Evolutionary conservation across 2,329 filamentous ascomycete genomes (phyloP).

Genomic region (Amauroascus verrucosus): DNA sequence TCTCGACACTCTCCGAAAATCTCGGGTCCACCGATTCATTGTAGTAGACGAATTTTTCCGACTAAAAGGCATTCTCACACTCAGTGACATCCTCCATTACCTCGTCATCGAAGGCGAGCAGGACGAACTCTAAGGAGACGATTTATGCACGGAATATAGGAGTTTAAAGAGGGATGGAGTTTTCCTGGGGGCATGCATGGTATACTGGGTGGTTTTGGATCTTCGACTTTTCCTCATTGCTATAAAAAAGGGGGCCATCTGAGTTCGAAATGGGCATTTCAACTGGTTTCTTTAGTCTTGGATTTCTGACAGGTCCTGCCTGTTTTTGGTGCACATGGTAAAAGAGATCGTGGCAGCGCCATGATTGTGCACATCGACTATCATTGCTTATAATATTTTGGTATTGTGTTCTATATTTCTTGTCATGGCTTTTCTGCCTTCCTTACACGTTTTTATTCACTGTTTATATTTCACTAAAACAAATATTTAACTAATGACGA

Average conservation of each 20-base stretch:
- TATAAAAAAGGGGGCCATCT: conserved; percentile 3
- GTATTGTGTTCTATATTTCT: not conserved
- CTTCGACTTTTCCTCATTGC: not conserved
- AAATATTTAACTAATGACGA: not conserved
- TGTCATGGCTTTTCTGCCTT: not conserved
- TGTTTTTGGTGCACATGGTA: not conserved
- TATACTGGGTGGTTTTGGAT: conserved; percentile 1
- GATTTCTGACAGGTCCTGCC: not conserved
- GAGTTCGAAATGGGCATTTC: not conserved
- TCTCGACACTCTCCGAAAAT: conserved; percentile 93
- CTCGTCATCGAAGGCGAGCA: conserved; percentile 72
- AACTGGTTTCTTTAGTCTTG: not conserved
- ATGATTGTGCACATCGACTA: not conserved
- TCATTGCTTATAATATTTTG: not conserved
- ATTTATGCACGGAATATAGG: conserved; percentile 1
- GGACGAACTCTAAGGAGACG: conserved; percentile 35
- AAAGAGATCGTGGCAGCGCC: not conserved
- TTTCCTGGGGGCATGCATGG: conserved; percentile 5
- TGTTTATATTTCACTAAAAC: not conserved
- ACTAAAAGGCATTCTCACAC: conserved; percentile 77
- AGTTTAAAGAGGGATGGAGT: conserved; percentile 8
- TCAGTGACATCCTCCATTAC: conserved; percentile 95
- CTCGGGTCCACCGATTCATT: conserved; percentile 82
- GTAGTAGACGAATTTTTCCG: conserved; percentile 84
- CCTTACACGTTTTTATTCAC: not conserved